These are phyloP conservation scores for Saccharomycopsis sp. DNA, from an alignment of 805 yeast species.

Conservation along the genomic window DNA sequence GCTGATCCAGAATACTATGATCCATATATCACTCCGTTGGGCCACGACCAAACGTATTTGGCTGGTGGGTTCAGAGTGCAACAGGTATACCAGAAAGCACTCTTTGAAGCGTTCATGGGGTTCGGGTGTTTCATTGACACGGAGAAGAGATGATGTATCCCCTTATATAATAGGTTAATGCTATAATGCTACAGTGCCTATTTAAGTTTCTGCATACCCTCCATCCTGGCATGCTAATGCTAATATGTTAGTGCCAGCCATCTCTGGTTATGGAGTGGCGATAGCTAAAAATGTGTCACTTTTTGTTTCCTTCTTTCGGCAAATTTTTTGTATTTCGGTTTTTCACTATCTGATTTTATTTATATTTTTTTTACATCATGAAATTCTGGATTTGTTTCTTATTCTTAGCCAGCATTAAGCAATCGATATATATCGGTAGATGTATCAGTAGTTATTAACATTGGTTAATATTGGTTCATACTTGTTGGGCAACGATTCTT, in stretches of 20 bases:
- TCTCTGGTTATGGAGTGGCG: not conserved
- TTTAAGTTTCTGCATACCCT: too few relatives aligned
- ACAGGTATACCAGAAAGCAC: slow-evolving; percentile 63
- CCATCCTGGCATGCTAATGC: too few relatives aligned
- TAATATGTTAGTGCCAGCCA: not conserved
- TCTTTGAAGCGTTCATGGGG: slow-evolving; percentile 87
- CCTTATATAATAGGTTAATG: too few relatives aligned
- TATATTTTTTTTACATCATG: too few relatives aligned
- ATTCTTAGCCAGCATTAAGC: too few relatives aligned
- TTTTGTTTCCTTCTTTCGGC: not conserved
- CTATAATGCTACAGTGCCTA: too few relatives aligned
- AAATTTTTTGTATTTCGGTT: not conserved
- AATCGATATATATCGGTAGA: too few relatives aligned
- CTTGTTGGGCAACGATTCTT: too few relatives aligned
- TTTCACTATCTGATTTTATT: too few relatives aligned
- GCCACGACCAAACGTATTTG: slow-evolving; percentile 54
- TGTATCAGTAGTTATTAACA: too few relatives aligned
- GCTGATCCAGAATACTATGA: slow-evolving; percentile 48
- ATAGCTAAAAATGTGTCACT: not conserved
- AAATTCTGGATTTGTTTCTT: too few relatives aligned
- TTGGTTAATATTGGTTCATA: too few relatives aligned
- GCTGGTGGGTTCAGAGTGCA: slow-evolving; percentile 84
- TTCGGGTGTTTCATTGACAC: slow-evolving; percentile 71
- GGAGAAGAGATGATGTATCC: slow-evolving; percentile 37
- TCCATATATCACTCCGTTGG: slow-evolving; percentile 50